phyloP scores from a whole-genome alignment of 805 yeast species.

The Ogataea pini region DNA sequence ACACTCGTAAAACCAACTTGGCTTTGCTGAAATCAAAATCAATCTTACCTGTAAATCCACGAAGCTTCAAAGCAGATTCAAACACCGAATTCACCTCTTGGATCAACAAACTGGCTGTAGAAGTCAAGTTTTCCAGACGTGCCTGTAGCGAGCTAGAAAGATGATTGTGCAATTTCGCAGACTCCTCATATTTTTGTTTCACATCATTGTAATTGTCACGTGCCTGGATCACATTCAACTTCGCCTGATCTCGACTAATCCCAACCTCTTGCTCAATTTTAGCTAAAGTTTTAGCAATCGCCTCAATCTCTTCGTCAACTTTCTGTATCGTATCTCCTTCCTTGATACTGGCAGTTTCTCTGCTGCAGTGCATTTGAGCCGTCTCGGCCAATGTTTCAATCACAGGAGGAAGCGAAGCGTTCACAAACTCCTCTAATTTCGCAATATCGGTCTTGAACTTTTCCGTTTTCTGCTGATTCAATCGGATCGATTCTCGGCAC shows the following conservation, averaged over 20 bases:
- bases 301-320: constrained; percentile 49
- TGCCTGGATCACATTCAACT: constrained; percentile 45
- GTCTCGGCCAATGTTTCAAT: constrained; percentile 24
- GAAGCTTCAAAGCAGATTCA: constrained; percentile 55
- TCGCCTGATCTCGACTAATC: constrained; percentile 55
- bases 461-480: constrained; percentile 21
- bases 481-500: constrained; percentile 13
- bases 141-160: constrained; percentile 41
- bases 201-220: constrained; percentile 46
- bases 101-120: constrained; percentile 43
- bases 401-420: constrained; percentile 29
- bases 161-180: constrained; percentile 32
- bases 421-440: constrained; percentile 31
- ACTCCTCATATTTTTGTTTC: constrained; percentile 38
- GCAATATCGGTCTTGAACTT: constrained; percentile 26
- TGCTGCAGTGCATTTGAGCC: constrained; percentile 46
- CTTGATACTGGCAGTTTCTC: constrained; percentile 45
- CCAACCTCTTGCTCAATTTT: constrained; percentile 57
- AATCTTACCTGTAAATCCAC: constrained; percentile 76
- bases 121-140: constrained; percentile 44
- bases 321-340: constrained; percentile 46
- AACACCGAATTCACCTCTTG: constrained; percentile 56
- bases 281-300: constrained; percentile 47
- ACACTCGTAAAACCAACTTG: constrained; percentile 57
- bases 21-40: constrained; percentile 57